These are phyloP conservation scores for Hapsidospora chrysogenum DNA, from an alignment of 495 filamentous ascomycete species.

Conservation along the genomic window DNA sequence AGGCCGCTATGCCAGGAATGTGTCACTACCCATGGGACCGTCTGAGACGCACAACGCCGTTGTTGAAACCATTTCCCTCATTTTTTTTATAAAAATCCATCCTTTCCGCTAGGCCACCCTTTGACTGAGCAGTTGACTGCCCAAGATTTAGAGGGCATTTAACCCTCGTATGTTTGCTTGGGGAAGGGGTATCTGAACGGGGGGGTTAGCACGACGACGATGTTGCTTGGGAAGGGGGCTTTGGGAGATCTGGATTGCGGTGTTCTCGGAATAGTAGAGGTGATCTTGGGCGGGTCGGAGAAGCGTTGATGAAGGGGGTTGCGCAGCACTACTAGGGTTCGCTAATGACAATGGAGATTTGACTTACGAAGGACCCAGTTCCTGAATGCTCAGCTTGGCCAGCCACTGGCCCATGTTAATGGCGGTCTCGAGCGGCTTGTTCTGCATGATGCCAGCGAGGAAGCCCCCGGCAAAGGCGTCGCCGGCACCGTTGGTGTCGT, in stretches of 20 bases:
- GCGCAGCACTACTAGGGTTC: no score
- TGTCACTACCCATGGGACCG: slow-evolving; percentile 3
- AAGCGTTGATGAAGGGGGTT: no score
- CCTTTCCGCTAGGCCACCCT: no score
- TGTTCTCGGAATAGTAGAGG: no score
- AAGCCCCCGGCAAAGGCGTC: slow-evolving; percentile 96
- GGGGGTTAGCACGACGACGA: neutral
- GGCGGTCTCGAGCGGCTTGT: slow-evolving; percentile 54
- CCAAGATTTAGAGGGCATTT: no score
- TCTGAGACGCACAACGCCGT: slow-evolving; percentile 7
- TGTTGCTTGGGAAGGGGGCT: neutral
- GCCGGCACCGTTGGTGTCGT: slow-evolving; percentile 92
- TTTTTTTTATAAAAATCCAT: no score
- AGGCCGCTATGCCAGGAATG: slow-evolving; percentile 6
- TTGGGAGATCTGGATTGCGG: neutral
- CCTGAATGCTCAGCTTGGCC: slow-evolving; percentile 77
- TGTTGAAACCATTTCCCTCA: slow-evolving; percentile 15
- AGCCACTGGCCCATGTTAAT: slow-evolving; percentile 93
- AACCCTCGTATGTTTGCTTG: slow-evolving; percentile 53
- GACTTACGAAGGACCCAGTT: slow-evolving; percentile 87
- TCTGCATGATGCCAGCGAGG: slow-evolving; percentile 71
- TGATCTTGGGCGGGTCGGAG: no score
- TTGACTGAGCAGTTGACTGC: no score
- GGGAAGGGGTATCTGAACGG: slow-evolving; percentile 57
- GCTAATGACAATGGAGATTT: no score